Percentiles rank a stretch among this genome's conserved stretches.
Conservation (phyloP, 2,329 filamentous ascomycete species). For the Thielaviopsis populi region DNA sequence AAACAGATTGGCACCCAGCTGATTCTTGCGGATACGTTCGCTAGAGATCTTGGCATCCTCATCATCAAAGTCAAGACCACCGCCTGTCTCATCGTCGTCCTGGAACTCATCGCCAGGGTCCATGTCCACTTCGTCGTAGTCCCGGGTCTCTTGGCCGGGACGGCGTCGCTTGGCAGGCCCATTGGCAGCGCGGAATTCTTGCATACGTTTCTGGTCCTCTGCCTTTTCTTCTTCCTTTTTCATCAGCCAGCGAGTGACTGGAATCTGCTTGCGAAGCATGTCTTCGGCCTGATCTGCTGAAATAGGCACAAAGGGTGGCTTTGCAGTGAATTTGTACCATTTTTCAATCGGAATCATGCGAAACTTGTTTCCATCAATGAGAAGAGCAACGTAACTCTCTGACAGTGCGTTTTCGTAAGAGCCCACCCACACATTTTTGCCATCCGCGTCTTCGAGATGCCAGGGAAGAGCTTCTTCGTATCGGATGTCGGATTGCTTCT, state of each 20-base stretch:
- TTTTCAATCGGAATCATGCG: conserved; percentile 87
- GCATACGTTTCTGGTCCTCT: conserved; percentile 40
- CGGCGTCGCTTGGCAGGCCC: conserved; percentile 12
- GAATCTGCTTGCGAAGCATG: conserved; percentile 62
- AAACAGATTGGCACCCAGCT: conserved; percentile 78
- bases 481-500: conserved; percentile 54
- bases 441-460: conserved; percentile 93
- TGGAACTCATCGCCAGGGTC: conserved; percentile 59
- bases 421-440: conserved; percentile 86
- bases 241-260: conserved; percentile 69
- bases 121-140: conserved; percentile 55
- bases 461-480: conserved; percentile 94
- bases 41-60: conserved; percentile 63
- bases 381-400: conserved; percentile 65
- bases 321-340: conserved; percentile 78
- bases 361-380: conserved; percentile 55
- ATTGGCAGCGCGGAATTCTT: conserved; percentile 27
- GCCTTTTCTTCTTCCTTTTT: conserved; percentile 44
- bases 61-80: conserved; percentile 64
- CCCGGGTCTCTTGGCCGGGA: conserved; percentile 23
- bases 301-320: conserved; percentile 63
- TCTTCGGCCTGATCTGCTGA: conserved; percentile 76
- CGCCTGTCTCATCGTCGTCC: conserved; percentile 68
- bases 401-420: conserved; percentile 82
- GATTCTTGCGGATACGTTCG: conserved; percentile 60